Evolutionary conservation across 2,329 filamentous ascomycete genomes (phyloP).

Genomic region (Colletotrichum cereale): DNA sequence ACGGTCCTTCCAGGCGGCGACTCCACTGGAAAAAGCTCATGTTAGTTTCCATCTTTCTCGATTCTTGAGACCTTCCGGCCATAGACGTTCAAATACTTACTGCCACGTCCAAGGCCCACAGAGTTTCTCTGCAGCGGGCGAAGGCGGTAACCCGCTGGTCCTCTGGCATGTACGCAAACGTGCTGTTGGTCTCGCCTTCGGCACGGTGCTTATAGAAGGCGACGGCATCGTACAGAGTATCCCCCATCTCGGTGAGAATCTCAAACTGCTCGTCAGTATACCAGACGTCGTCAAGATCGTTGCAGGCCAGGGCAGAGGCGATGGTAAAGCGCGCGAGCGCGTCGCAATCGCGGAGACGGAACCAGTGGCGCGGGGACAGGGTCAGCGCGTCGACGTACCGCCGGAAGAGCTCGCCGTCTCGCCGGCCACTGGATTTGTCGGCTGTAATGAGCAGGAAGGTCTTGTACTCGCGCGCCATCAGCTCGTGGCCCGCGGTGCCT

Average conservation of each 20-base stretch:
- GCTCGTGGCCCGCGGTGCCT: not conserved
- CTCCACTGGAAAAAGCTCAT: too few species aligned
- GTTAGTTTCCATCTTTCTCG: too few species aligned
- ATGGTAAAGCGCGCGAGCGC: not conserved
- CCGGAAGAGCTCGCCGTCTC: not conserved
- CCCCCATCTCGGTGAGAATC: conserved; percentile 33
- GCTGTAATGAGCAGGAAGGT: not conserved
- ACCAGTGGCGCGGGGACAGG: not conserved
- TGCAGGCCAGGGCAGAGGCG: not conserved
- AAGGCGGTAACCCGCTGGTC: conserved; percentile 7
- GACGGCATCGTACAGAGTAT: conserved; percentile 45
- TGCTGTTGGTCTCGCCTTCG: conserved; percentile 47
- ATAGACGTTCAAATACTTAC: too few species aligned
- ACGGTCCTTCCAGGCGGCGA: not conserved
- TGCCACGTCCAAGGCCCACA: not conserved
- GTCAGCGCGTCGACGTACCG: not conserved
- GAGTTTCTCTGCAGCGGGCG: conserved; percentile 29
- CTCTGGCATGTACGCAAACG: conserved; percentile 43
- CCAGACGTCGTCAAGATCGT: not conserved
- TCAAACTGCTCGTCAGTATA: not conserved
- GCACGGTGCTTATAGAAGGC: conserved; percentile 46
- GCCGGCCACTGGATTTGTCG: not conserved
- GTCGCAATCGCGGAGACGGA: not conserved
- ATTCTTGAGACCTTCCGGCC: too few species aligned
- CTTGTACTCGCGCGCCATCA: not conserved